Percentiles rank a stretch among this genome's conserved stretches.
Evolutionary conservation across 2,329 filamentous ascomycete species (phyloP).

Genomic region (Penicillium sp.): DNA sequence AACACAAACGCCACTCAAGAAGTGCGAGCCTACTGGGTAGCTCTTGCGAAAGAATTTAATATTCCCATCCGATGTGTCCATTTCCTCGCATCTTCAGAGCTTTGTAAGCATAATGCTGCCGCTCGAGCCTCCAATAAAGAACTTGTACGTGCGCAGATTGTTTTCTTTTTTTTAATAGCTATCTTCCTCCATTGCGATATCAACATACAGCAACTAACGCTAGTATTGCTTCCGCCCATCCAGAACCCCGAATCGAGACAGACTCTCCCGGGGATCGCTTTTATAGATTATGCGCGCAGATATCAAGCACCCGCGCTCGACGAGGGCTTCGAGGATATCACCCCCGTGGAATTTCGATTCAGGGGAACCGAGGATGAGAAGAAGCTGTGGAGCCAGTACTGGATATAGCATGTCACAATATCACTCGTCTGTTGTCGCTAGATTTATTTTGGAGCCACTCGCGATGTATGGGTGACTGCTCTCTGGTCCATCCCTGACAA

Average conservation of each 20-base stretch:
- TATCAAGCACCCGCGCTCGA: slow-evolving; percentile 64
- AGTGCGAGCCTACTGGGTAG: slow-evolving; percentile 71
- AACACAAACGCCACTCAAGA: slow-evolving; percentile 89
- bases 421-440: background rate
- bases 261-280: slow-evolving; percentile 71
- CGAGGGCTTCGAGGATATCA: slow-evolving; percentile 82
- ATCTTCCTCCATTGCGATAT: no score
- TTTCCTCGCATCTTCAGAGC: slow-evolving; percentile 64
- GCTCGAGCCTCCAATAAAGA: slow-evolving; percentile 62
- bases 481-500: no score
- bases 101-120: slow-evolving; percentile 81
- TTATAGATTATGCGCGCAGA: slow-evolving; percentile 65
- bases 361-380: slow-evolving; percentile 63
- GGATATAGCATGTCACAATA: slow-evolving; percentile 49
- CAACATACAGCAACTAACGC: background rate
- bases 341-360: slow-evolving; percentile 69
- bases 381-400: slow-evolving; percentile 69
- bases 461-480: no score
- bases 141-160: slow-evolving; percentile 25
- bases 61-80: slow-evolving; percentile 79
- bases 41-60: slow-evolving; percentile 62
- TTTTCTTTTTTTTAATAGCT: background rate
- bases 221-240: background rate
- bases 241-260: slow-evolving; percentile 73
- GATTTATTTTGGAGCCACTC: no score